These are phyloP conservation scores for Thraustotheca clavata DNA, from an alignment of 352 stramenopile species.

Conservation along the genomic window DNA sequence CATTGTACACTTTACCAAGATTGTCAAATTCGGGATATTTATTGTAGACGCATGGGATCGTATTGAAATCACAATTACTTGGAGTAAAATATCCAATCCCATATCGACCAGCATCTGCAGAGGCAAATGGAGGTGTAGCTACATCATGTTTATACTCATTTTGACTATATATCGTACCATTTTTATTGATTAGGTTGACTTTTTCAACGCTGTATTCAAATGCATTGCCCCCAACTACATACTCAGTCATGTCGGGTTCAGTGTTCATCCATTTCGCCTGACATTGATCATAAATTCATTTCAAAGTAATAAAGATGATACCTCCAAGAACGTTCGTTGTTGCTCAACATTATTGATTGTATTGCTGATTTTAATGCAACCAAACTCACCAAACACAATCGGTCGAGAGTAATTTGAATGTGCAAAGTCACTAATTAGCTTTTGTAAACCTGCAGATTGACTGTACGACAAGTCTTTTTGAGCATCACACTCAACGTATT, in stretches of 20 bases:
- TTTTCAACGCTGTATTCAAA: conserved; percentile 75
- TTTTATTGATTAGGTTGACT: conserved; percentile 37
- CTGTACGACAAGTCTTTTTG: conserved; percentile 34
- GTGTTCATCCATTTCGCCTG: conserved; percentile 82
- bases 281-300: not conserved
- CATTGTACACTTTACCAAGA: conserved; percentile 64
- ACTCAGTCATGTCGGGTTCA: conserved; percentile 55
- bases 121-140: conserved; percentile 3
- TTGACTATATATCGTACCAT: conserved; percentile 25
- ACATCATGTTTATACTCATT: not conserved
- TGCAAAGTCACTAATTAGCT: conserved; percentile 49
- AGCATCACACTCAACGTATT: conserved; percentile 61
- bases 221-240: conserved; percentile 70
- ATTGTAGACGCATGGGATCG: conserved; percentile 35
- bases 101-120: conserved; percentile 49
- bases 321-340: conserved; percentile 55
- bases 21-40: conserved; percentile 55
- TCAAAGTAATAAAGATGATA: conserved; percentile 12
- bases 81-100: conserved; percentile 54
- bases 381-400: conserved; percentile 63
- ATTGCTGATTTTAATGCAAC: conserved; percentile 49
- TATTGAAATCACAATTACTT: conserved; percentile 43
- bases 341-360: conserved; percentile 51
- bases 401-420: conserved; percentile 35
- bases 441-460: conserved; percentile 39